These are phyloP conservation scores for Agarophyton chilense DNA, from an alignment of 23 red algal genomes.

Conservation along the genomic window DNA sequence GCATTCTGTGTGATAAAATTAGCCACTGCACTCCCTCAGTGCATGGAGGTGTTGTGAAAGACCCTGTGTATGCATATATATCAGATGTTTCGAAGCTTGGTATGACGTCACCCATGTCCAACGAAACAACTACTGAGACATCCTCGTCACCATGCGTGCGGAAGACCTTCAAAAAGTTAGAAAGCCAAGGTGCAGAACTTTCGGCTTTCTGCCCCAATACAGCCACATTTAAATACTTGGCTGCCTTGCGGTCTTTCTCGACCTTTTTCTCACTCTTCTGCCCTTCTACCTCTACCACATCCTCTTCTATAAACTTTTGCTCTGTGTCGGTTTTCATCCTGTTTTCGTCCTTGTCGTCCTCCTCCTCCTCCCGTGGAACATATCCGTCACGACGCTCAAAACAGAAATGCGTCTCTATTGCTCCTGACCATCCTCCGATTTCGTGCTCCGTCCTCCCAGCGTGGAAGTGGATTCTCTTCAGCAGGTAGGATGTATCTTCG, in stretches of 20 bases:
- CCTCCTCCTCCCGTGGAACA: not conserved
- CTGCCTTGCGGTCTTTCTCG: slow-evolving; percentile 12
- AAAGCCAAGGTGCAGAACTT: slow-evolving; percentile 29
- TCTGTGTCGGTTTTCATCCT: not conserved
- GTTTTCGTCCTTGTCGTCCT: not conserved
- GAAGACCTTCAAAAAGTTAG: slow-evolving; percentile 8
- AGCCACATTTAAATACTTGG: slow-evolving; percentile 26
- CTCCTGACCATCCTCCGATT: slow-evolving; percentile 41
- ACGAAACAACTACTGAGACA: slow-evolving; percentile 20
- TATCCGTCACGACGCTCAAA: slow-evolving; percentile 49
- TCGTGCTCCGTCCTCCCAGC: slow-evolving; percentile 54
- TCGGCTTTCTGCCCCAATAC: slow-evolving; percentile 16
- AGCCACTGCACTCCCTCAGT: slow-evolving; percentile 70
- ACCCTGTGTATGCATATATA: slow-evolving; percentile 58
- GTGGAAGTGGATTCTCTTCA: slow-evolving; percentile 59
- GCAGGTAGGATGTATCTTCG: slow-evolving; percentile 19
- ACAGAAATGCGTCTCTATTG: slow-evolving; percentile 64
- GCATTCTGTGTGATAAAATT: slow-evolving; percentile 40
- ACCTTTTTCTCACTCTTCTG: not conserved
- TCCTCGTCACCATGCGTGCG: not conserved
- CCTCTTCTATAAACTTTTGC: not conserved
- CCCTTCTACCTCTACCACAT: not conserved
- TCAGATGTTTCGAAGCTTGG: slow-evolving; percentile 47
- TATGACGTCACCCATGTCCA: slow-evolving; percentile 20
- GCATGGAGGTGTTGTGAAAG: slow-evolving; percentile 73